phyloP scores from a whole-genome alignment of 768 basidiomycete genomes.

The Russula brevipes region DNA sequence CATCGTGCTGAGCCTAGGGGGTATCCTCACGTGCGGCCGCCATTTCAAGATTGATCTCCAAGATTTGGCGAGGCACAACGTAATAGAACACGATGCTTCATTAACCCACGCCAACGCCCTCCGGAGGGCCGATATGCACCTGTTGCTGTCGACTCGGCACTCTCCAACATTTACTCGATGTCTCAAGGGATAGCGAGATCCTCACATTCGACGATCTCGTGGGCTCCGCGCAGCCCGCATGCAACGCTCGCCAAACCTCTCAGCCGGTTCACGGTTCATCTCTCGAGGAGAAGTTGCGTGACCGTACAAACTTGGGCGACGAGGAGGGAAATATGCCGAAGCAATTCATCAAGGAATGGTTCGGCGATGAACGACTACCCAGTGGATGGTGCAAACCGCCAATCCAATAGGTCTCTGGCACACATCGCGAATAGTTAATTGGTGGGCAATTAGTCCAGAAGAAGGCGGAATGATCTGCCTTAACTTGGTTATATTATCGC shows the following conservation, averaged over 20 bases:
- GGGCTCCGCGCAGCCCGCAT: conserved; percentile 44
- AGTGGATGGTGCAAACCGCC: conserved; percentile 41
- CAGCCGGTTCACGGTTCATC: conserved; percentile 45
- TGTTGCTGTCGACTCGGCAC: conserved; percentile 35
- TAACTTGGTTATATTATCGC: background rate
- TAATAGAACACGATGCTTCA: conserved; percentile 61
- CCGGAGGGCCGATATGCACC: conserved; percentile 40
- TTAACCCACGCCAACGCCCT: conserved; percentile 46
- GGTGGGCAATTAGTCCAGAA: conserved; percentile 24
- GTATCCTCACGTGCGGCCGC: conserved; percentile 27
- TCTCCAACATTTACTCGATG: conserved; percentile 33
- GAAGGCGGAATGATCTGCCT: conserved; percentile 19
- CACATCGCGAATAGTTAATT: conserved; percentile 11
- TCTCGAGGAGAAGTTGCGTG: conserved; percentile 55
- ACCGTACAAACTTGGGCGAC: conserved; percentile 29
- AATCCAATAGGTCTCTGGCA: conserved; percentile 10
- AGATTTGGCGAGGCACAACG: conserved; percentile 49
- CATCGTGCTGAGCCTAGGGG: conserved; percentile 41
- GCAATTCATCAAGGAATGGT: conserved; percentile 40
- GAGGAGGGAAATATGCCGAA: conserved; percentile 15
- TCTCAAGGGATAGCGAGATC: conserved; percentile 25
- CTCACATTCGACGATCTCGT: conserved; percentile 48
- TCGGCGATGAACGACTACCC: conserved; percentile 56
- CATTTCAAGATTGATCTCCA: conserved; percentile 42
- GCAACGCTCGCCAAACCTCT: conserved; percentile 34